These are phyloP conservation scores for Acmispon strigosus DNA, from an alignment of 306 rosid species.

Conservation along the genomic window DNA sequence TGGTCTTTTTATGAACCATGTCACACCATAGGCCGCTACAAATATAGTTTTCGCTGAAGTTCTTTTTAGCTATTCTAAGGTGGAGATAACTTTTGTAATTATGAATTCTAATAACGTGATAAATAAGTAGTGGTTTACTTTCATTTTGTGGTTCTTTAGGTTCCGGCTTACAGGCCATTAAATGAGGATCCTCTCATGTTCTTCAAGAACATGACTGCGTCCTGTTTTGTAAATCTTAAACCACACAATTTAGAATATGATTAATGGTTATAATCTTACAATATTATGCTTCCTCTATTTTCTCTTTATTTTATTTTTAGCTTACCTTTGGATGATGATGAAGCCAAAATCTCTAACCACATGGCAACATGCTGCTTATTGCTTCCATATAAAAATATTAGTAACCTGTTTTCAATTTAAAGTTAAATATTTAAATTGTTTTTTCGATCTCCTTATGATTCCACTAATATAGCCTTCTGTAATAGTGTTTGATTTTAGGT, in stretches of 20 bases:
- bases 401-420: too few relatives aligned
- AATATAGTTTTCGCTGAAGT: conserved; percentile 2
- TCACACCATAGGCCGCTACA: conserved; percentile 16
- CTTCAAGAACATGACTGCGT: conserved; percentile 14
- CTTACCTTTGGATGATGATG: too few relatives aligned
- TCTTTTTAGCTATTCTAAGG: conserved; percentile 9
- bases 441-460: too few relatives aligned
- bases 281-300: neutral
- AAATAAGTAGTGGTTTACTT: conserved; percentile 26
- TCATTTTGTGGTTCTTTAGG: conserved; percentile 1
- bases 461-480: too few relatives aligned
- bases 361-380: too few relatives aligned
- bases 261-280: neutral
- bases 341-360: too few relatives aligned
- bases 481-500: too few relatives aligned
- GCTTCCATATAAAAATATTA: too few relatives aligned
- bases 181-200: conserved; percentile 16
- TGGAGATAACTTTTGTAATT: conserved; percentile 19
- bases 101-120: conserved; percentile 15
- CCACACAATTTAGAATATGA: neutral
- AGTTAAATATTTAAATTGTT: too few relatives aligned
- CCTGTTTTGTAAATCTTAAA: conserved; percentile 19
- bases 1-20: neutral
- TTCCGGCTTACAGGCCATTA: neutral
- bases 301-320: neutral